Conservation (phyloP, 2,329 filamentous ascomycete genomes). For the Emydomyces testavorans region DNA sequence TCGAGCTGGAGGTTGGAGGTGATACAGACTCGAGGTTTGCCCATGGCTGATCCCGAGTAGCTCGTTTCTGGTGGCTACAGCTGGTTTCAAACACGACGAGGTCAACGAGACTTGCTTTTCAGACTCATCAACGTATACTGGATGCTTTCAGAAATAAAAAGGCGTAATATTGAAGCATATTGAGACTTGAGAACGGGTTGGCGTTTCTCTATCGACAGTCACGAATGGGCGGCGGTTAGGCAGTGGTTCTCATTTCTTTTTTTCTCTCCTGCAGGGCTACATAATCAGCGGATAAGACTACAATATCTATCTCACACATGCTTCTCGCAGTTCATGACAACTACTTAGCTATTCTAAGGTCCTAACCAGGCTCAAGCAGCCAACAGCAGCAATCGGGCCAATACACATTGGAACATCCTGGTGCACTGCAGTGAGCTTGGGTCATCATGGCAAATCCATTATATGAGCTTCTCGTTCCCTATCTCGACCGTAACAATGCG, state of each 20-base stretch:
- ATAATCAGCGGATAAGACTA: too few relatives aligned
- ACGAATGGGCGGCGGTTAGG: background rate
- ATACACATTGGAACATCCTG: background rate
- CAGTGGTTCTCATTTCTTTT: background rate
- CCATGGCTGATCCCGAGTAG: slow-evolving; percentile 33
- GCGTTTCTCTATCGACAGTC: too few relatives aligned
- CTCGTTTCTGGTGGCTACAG: background rate
- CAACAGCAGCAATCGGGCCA: background rate
- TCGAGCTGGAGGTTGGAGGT: background rate
- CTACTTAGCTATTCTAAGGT: background rate
- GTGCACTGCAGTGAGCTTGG: slow-evolving; percentile 1
- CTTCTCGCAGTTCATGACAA: background rate
- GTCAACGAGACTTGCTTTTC: background rate
- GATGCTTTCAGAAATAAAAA: too few relatives aligned
- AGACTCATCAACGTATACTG: too few relatives aligned
- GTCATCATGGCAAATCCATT: slow-evolving; percentile 56
- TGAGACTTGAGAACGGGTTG: too few relatives aligned
- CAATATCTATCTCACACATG: too few relatives aligned
- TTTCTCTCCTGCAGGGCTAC: background rate
- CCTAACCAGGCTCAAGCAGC: background rate
- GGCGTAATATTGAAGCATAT: too few relatives aligned
- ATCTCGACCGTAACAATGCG: slow-evolving; percentile 39
- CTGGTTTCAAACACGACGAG: slow-evolving; percentile 1
- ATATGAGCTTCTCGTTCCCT: slow-evolving; percentile 59
- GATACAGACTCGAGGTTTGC: slow-evolving; percentile 44